Percentiles rank a stretch among this genome's conserved stretches.
Conservation (phyloP, 768 basidiomycete species). For the Chalciporus pseudorubinellus region DNA sequence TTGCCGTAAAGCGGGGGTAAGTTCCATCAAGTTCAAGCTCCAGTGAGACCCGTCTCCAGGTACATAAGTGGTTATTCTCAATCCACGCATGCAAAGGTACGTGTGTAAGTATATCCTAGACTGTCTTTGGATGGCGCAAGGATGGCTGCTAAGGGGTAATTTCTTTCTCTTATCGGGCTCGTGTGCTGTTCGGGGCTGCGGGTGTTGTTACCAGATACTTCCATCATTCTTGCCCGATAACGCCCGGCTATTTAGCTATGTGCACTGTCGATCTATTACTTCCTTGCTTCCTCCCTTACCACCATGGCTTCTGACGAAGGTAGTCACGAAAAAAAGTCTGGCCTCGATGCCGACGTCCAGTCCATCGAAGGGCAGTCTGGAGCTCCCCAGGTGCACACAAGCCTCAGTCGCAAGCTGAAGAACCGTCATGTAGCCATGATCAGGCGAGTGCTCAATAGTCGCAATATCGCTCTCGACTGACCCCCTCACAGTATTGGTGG, state of each 20-base stretch:
- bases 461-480: not conserved
- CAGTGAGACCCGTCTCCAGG: too few relatives aligned
- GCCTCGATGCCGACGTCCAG: constrained; percentile 4
- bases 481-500: constrained; percentile 27
- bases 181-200: too few relatives aligned
- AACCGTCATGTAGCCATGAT: constrained; percentile 38
- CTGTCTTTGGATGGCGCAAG: too few relatives aligned
- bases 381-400: not conserved
- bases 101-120: too few relatives aligned
- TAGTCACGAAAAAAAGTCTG: not conserved
- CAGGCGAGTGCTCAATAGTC: constrained; percentile 13
- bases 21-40: too few relatives aligned
- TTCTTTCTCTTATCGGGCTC: too few relatives aligned
- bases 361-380: constrained; percentile 11
- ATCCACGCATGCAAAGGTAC: too few relatives aligned
- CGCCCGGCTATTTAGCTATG: not conserved
- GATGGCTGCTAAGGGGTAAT: too few relatives aligned
- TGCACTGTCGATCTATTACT: not conserved
- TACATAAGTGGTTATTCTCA: too few relatives aligned
- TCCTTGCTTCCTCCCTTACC: not conserved
- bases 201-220: too few relatives aligned
- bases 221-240: not conserved
- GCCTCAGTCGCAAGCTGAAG: constrained; percentile 30
- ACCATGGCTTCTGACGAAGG: constrained; percentile 10
- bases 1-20: too few relatives aligned